phyloP scores from a whole-genome alignment of 2,329 filamentous ascomycete genomes.

The Alternaria atra region DNA sequence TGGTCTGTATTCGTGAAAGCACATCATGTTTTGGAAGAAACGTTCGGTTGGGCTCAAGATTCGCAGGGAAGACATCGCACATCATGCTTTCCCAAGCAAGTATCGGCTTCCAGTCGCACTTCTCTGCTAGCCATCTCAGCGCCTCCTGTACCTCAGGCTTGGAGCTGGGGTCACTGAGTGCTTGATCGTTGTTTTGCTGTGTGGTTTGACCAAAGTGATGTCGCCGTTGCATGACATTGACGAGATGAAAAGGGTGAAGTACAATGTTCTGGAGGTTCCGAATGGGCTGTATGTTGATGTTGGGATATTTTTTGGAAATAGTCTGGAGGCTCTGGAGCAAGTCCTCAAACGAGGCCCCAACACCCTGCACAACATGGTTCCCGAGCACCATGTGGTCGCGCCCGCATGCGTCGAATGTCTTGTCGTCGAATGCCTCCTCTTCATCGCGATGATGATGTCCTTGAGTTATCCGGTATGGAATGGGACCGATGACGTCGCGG shows the following conservation, averaged over 20 bases:
- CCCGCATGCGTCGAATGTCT: constrained; percentile 42
- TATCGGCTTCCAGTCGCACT: constrained; percentile 47
- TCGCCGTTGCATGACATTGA: constrained; percentile 45
- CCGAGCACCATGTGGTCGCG: constrained; percentile 48
- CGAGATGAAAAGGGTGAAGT: constrained; percentile 47
- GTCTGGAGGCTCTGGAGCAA: constrained; percentile 43
- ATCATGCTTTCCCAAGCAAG: constrained; percentile 49
- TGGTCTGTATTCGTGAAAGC: constrained; percentile 40
- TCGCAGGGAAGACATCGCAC: constrained; percentile 50
- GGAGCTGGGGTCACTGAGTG: constrained; percentile 36
- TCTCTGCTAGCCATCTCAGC: constrained; percentile 42
- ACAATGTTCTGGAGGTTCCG: constrained; percentile 38
- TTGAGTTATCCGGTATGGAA: constrained; percentile 45
- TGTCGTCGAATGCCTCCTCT: constrained; percentile 48
- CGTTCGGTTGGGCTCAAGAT: constrained; percentile 40
- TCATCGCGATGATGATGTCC: constrained; percentile 47
- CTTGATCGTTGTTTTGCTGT: constrained; percentile 20
- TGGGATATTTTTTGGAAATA: constrained; percentile 43
- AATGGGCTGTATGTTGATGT: constrained; percentile 45
- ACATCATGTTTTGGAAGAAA: constrained; percentile 46
- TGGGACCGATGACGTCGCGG: constrained; percentile 43
- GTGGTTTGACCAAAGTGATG: constrained; percentile 33
- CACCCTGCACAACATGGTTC: constrained; percentile 45
- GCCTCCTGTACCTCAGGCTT: constrained; percentile 45
- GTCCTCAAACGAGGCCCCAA: constrained; percentile 45